Percentiles rank a stretch among this genome's conserved stretches.
phyloP scores from a whole-genome alignment of 2,329 filamentous ascomycete genomes.

The Aspergillus bombycis region DNA sequence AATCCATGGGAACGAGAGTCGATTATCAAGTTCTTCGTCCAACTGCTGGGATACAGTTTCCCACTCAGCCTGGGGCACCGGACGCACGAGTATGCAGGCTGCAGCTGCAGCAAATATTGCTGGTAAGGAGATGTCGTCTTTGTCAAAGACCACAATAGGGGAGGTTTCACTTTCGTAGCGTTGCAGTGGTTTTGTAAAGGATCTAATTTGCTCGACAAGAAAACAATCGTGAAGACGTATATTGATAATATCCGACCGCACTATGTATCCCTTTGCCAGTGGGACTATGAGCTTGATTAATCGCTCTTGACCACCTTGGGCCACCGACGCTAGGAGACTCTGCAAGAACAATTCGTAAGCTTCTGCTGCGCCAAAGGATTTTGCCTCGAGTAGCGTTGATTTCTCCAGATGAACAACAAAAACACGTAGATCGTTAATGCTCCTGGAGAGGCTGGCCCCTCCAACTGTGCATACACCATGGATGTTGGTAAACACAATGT shows the following conservation, averaged over 20 bases:
- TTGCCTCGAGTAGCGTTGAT: neutral
- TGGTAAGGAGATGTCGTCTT: neutral
- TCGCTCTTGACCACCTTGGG: neutral
- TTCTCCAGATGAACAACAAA: neutral
- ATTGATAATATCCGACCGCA: neutral
- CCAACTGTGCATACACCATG: neutral
- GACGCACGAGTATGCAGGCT: neutral
- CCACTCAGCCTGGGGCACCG: neutral
- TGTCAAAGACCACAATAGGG: neutral
- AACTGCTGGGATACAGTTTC: neutral
- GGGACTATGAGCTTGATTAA: neutral
- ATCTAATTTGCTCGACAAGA: neutral
- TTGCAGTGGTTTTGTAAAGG: neutral
- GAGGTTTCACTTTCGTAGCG: neutral
- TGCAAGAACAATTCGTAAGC: neutral
- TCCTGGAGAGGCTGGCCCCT: neutral
- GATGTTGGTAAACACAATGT: neutral
- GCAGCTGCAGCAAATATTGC: neutral
- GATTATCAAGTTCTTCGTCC: neutral
- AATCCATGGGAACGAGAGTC: slow-evolving; percentile 5
- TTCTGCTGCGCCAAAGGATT: neutral
- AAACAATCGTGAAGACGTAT: neutral
- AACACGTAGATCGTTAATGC: neutral
- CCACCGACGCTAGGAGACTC: neutral
- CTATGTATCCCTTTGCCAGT: neutral